Evolutionary conservation across 2,329 filamentous ascomycete genomes (phyloP).

Genomic region (Thermochaetoides dissita): DNA sequence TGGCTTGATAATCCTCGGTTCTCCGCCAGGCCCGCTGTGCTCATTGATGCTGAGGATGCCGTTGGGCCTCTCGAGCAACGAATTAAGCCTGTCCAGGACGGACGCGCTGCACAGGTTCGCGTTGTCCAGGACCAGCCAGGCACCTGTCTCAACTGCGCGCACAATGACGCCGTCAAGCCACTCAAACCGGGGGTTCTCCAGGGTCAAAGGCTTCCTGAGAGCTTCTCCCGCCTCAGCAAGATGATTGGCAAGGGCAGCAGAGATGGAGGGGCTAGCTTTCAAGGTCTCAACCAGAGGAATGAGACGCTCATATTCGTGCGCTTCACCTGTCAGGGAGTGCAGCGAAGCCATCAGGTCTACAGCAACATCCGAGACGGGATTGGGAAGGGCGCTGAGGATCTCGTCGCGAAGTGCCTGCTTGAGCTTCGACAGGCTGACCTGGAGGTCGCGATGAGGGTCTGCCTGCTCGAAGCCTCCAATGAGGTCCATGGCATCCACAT

Average conservation of each 20-base stretch:
- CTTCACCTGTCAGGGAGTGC: slow-evolving; percentile 27
- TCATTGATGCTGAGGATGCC: slow-evolving; percentile 86
- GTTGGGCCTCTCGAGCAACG: slow-evolving; percentile 69
- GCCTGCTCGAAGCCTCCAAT: slow-evolving; percentile 94
- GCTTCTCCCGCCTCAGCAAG: slow-evolving; percentile 35
- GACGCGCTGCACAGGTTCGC: slow-evolving; percentile 93
- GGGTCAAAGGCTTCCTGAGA: slow-evolving; percentile 37
- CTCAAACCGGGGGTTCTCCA: slow-evolving; percentile 72
- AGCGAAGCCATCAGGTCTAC: slow-evolving; percentile 38
- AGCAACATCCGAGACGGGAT: slow-evolving; percentile 30
- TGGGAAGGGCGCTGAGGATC: slow-evolving; percentile 34
- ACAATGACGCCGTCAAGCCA: slow-evolving; percentile 93
- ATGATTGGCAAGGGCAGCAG: slow-evolving; percentile 32
- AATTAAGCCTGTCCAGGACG: slow-evolving; percentile 87
- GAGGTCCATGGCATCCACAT: slow-evolving; percentile 93
- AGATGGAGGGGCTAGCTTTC: slow-evolving; percentile 26
- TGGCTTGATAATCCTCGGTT: slow-evolving; percentile 64
- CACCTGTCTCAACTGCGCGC: slow-evolving; percentile 68
- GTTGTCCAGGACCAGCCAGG: slow-evolving; percentile 93
- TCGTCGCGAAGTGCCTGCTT: slow-evolving; percentile 30
- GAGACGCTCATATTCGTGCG: slow-evolving; percentile 25
- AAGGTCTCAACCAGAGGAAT: slow-evolving; percentile 26
- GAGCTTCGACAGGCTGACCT: slow-evolving; percentile 37
- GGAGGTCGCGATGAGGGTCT: slow-evolving; percentile 62
- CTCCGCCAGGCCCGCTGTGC: slow-evolving; percentile 69